These are phyloP conservation scores for Skeletonema costatum DNA, from an alignment of 108 stramenopile species.

Conservation along the genomic window DNA sequence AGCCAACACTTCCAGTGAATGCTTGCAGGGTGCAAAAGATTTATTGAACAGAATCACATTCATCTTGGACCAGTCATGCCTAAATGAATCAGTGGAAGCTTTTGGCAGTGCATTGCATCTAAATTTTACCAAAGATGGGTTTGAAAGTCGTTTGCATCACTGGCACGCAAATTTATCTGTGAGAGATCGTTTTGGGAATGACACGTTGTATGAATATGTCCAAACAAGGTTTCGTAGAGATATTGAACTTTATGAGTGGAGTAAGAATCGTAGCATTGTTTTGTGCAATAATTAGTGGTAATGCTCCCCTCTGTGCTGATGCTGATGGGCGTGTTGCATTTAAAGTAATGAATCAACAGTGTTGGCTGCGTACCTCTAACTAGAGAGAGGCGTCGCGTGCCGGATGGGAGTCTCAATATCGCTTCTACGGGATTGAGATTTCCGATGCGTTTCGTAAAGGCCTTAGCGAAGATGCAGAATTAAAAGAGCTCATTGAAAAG, in stretches of 20 bases:
- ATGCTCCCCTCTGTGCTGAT: no score
- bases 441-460: no score
- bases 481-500: no score
- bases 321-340: no score
- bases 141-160: slow-evolving; percentile 1
- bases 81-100: slow-evolving; percentile 38
- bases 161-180: neutral
- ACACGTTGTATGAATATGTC: slow-evolving; percentile 50
- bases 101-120: slow-evolving; percentile 31
- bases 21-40: slow-evolving; percentile 38
- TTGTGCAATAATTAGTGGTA: slow-evolving; percentile 6
- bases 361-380: no score
- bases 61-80: slow-evolving; percentile 46
- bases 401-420: no score
- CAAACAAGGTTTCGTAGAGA: slow-evolving; percentile 28
- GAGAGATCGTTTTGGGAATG: slow-evolving; percentile 37
- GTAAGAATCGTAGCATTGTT: slow-evolving; percentile 44
- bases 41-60: slow-evolving; percentile 47
- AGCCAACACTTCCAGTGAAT: slow-evolving; percentile 9
- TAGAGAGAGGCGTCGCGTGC: no score
- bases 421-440: no score
- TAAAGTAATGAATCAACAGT: neutral
- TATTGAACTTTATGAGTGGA: slow-evolving; percentile 56
- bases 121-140: slow-evolving; percentile 3
- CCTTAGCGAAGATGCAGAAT: no score